Percentiles rank a stretch among this genome's conserved stretches.
phyloP scores from a whole-genome alignment of 768 basidiomycete species.

The Kwoniella mangroviensis region DNA sequence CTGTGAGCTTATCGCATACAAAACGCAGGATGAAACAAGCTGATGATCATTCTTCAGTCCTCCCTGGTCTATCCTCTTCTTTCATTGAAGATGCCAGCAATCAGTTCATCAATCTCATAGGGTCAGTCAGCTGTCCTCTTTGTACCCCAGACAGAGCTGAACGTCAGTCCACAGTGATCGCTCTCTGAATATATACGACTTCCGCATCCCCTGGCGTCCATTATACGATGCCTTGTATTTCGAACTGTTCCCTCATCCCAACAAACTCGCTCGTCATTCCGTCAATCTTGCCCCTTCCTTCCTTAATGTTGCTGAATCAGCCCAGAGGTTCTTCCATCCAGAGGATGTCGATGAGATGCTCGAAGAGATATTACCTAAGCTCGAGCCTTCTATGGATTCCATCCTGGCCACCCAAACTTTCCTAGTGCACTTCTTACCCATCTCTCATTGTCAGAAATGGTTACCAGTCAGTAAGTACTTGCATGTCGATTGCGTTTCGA shows the following conservation, averaged over 20 bases:
- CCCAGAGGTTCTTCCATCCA: slow-evolving; percentile 85
- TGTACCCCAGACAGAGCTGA: slow-evolving; percentile 57
- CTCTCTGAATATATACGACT: slow-evolving; percentile 48
- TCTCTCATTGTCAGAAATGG: slow-evolving; percentile 82
- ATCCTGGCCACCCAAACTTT: slow-evolving; percentile 83
- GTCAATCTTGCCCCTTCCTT: slow-evolving; percentile 58
- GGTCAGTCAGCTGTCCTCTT: slow-evolving; percentile 62
- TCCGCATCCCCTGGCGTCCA: slow-evolving; percentile 54
- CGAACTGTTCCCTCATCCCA: slow-evolving; percentile 68
- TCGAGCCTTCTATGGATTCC: slow-evolving; percentile 64
- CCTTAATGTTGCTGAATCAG: slow-evolving; percentile 59
- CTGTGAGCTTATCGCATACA: slow-evolving; percentile 31
- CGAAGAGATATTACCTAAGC: slow-evolving; percentile 74
- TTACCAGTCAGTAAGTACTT: slow-evolving; percentile 65
- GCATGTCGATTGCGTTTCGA: too few species aligned
- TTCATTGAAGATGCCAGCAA: slow-evolving; percentile 75
- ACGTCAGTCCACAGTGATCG: slow-evolving; percentile 57
- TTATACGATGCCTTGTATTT: slow-evolving; percentile 50
- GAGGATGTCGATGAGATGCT: slow-evolving; percentile 86
- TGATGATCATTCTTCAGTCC: slow-evolving; percentile 26
- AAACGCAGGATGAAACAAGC: not conserved
- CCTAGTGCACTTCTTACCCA: slow-evolving; percentile 80
- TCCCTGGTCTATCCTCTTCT: slow-evolving; percentile 36
- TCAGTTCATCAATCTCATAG: slow-evolving; percentile 78
- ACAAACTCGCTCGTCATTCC: slow-evolving; percentile 56